Evolutionary conservation across 1,284 basidiomycete species (phyloP).

Genomic region (Vanrija humicola): DNA sequence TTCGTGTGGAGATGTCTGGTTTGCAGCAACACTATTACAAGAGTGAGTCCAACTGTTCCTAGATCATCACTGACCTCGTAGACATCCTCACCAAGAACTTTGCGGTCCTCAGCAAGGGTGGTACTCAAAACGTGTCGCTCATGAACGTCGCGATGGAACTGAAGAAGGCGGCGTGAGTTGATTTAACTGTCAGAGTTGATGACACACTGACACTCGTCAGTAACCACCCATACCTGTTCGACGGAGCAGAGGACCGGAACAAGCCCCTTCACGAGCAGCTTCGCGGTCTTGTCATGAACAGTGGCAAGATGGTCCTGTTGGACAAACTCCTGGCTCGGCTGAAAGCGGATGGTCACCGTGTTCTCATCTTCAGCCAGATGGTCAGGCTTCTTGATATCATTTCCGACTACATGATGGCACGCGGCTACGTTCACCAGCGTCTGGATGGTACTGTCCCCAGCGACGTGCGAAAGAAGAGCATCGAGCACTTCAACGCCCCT

Average conservation of each 20-base stretch:
- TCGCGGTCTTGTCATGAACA: slow-evolving; percentile 95
- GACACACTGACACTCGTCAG: background rate
- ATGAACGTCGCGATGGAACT: slow-evolving; percentile 95
- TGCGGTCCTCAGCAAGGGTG: slow-evolving; percentile 81
- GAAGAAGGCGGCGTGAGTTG: slow-evolving; percentile 74
- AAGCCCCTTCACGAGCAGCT: slow-evolving; percentile 71
- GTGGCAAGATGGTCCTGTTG: slow-evolving; percentile 94
- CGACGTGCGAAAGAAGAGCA: slow-evolving; percentile 77
- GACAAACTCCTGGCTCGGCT: slow-evolving; percentile 89
- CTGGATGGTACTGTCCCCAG: slow-evolving; percentile 73
- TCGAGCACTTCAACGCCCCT: slow-evolving; percentile 71
- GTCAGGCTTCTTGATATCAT: slow-evolving; percentile 98
- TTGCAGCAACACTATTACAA: slow-evolving; percentile 99
- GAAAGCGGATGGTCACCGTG: slow-evolving; percentile 87
- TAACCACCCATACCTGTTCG: slow-evolving; percentile 97
- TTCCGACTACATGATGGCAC: slow-evolving; percentile 88
- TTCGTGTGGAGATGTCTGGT: slow-evolving; percentile 96
- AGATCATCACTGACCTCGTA: slow-evolving; percentile 11
- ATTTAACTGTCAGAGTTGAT: background rate
- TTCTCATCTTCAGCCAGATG: slow-evolving; percentile 99
- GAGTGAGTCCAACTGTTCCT: slow-evolving; percentile 49
- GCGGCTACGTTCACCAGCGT: slow-evolving; percentile 79
- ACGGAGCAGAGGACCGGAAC: slow-evolving; percentile 80
- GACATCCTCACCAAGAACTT: slow-evolving; percentile 97
- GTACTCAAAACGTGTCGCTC: slow-evolving; percentile 81